Base-by-base conservation (phyloP, 352 stramenopile genomes). In the Nothophytophthora sp. region DNA sequence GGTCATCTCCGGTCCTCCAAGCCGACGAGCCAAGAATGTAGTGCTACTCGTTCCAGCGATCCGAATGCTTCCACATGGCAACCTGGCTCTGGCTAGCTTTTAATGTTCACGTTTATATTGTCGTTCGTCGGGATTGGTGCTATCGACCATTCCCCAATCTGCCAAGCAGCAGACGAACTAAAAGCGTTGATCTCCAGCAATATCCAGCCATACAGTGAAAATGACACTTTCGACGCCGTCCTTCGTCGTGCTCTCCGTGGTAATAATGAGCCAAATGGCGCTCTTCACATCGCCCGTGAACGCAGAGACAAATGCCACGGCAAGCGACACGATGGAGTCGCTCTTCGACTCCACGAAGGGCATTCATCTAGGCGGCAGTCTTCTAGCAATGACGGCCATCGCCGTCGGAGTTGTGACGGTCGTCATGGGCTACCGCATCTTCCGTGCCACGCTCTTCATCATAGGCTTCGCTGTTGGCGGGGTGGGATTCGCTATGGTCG, bases 381-480 rank as follows among this genome's bases (percentile, higher is more conserved):
- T 87, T 22, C 12, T 79, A 20, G 75, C 73, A 28, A 52, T 76
- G 22, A 23, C 63, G 7, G 71, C 70, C 18, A 73, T 85, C 32
- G 62, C 32, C 19, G 33, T 66, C 5, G 76, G 79, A 6, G 46
- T 64, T 10, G 20, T 88, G 36, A 54, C 78, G 33, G 55, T 70
- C 24, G 18, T 78, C 5, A 43, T 65, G 8, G 79, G 79, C 15
- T 85, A 85, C 61, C 64, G 70, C 24, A 45, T 83, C 35, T 80
- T 88, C 46, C 68, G 74, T 18, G 50, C 35, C 7, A 55, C 69
- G 23, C 61, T 86, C 16, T 84, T 86, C 28, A 40, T 63, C 13
- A 52, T 59, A 22, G 70, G 63, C 13, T 84, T 84, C 43, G 28
- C 57, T 6, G 57, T 66, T 18, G 72, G 67, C 16, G 61, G 72